These are phyloP conservation scores for Tylopilus sp. DNA, from an alignment of 768 basidiomycete species.

Conservation along the genomic window DNA sequence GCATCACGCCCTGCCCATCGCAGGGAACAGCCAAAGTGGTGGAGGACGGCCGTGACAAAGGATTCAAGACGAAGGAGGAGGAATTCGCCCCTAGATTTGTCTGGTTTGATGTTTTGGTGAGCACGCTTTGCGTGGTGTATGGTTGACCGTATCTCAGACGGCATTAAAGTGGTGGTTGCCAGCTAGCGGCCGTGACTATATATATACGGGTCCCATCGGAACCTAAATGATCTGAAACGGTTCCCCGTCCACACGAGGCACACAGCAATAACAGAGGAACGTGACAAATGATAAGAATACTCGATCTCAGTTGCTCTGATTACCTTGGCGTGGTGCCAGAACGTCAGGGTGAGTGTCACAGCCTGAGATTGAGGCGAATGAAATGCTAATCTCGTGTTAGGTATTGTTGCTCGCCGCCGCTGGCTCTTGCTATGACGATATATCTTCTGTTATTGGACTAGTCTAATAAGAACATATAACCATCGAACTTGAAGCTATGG, in stretches of 20 bases:
- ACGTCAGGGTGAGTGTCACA: constrained; percentile 59
- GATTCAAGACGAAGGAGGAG: constrained; percentile 82
- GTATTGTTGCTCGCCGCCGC: constrained; percentile 60
- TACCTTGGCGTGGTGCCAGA: constrained; percentile 82
- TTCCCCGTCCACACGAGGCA: too few relatives aligned
- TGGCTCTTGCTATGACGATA: background rate
- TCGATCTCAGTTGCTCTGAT: constrained; percentile 3
- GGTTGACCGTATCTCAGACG: constrained; percentile 44
- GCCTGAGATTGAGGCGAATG: background rate
- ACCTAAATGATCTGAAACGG: too few relatives aligned
- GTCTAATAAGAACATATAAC: constrained; percentile 90
- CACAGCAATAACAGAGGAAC: constrained; percentile 68
- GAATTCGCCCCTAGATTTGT: constrained; percentile 87
- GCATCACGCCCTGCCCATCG: constrained; percentile 33
- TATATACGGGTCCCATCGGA: too few relatives aligned
- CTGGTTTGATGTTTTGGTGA: constrained; percentile 88
- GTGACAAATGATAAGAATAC: constrained; percentile 47
- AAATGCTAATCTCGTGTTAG: constrained; percentile 40
- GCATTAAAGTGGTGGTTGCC: constrained; percentile 58
- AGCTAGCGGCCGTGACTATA: constrained; percentile 57
- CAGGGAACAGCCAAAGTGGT: constrained; percentile 67
- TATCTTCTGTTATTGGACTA: constrained; percentile 50
- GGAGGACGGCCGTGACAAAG: constrained; percentile 88
- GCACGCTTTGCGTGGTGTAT: constrained; percentile 31
- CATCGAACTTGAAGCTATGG: constrained; percentile 93